Evolutionary conservation across 495 filamentous ascomycete species (phyloP).

Genomic region (Penicillium chermesinum): DNA sequence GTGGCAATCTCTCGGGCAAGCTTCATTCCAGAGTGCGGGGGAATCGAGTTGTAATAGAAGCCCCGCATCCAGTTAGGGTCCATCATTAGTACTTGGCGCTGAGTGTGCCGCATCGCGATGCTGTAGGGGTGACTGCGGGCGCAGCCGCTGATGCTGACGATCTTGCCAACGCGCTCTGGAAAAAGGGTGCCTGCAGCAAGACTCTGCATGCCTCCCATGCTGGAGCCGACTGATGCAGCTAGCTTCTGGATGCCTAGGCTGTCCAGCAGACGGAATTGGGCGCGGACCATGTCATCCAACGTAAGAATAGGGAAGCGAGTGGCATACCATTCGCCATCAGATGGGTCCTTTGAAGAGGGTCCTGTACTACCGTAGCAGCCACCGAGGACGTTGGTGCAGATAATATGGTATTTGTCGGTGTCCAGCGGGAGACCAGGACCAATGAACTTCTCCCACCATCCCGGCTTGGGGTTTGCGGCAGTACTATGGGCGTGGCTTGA

Average conservation of each 20-base stretch:
- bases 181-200: constrained; percentile 86
- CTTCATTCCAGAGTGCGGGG: constrained; percentile 96
- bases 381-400: constrained; percentile 96
- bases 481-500: constrained; percentile 96
- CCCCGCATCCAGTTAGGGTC: constrained; percentile 97
- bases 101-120: constrained; percentile 98
- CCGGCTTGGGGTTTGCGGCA: constrained; percentile 72
- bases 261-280: constrained; percentile 89
- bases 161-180: constrained; percentile 69
- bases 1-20: constrained; percentile 96
- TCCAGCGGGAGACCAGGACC: constrained; percentile 81
- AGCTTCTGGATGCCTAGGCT: constrained; percentile 70
- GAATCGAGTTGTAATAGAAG: constrained; percentile 86
- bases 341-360: constrained; percentile 81
- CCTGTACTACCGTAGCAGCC: constrained; percentile 97
- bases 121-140: constrained; percentile 95
- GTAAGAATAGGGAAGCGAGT: constrained; percentile 97
- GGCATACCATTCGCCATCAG: constrained; percentile 81
- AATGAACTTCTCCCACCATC: constrained; percentile 99
- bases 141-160: constrained; percentile 90
- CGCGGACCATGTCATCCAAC: constrained; percentile 94
- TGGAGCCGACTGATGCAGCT: constrained; percentile 89
- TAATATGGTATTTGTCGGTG: constrained; percentile 85
- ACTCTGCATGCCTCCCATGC: constrained; percentile 99
- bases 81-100: constrained; percentile 97